Evolutionary conservation across 208 protist genomes (phyloP), one percentile per base, ranked within the genome.

Genomic region (Perkinsela sp.): DNA sequence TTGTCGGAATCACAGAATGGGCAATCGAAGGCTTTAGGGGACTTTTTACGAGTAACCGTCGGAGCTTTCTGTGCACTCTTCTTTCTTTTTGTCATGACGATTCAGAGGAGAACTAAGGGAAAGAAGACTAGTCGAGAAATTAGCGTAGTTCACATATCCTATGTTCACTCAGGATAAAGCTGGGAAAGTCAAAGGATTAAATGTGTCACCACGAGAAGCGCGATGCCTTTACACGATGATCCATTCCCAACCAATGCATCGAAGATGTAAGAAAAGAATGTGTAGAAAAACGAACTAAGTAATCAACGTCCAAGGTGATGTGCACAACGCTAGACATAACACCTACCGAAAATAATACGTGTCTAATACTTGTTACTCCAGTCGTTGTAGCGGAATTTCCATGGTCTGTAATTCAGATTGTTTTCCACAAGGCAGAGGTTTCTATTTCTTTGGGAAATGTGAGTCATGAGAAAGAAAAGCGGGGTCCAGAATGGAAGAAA

Each of bases 391-490:
- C 86, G 81, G 73, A 73, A 90, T 68, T 78, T 82, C 76, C 89
- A 92, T 30, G 86, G 86, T 66, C 82, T 76, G 78, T 92, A 92
- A 75, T 89, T 92, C 31, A 92, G 71, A 75, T 88, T 77, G 80
- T 92, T 92, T 77, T 92, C 86, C 32, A 90, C 74, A 15, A 92
- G 76, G 65, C 84, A 74, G n/a, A 92, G 68, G 75, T 92, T 92
- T 68, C 86, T 78, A 72, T 84, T 87, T 67, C 86, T 80, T 74
- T 90, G 82, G 28, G 81, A 77, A 70, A 85, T 89, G 82, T 84
- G 89, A 32, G 79, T 85, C 48, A 77, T 74, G 31, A 83, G 67
- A 68, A 87, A 81, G 75, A 89, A 92, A 73, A 90, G 68, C 16
- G 86, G 86, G 32, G 76, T 81, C 83, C 83, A 89, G 81, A 81